Percentiles rank a stretch among this genome's conserved stretches.
Evolutionary conservation across 768 basidiomycete species (phyloP).

Genomic region (Tricholoma furcatifolium): DNA sequence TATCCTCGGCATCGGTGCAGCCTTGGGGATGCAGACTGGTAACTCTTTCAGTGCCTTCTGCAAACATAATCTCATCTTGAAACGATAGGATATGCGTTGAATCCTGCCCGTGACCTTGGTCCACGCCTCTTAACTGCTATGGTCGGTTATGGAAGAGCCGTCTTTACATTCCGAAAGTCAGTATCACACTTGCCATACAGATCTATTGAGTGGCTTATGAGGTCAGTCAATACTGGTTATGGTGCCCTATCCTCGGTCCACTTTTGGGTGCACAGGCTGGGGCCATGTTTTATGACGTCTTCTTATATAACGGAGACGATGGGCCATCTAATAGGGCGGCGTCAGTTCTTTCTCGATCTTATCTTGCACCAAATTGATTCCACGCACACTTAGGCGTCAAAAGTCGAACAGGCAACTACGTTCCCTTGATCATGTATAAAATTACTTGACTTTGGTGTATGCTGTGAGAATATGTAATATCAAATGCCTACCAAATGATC

Average conservation of each 20-base stretch:
- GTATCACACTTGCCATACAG: constrained; percentile 20
- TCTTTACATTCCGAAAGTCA: constrained; percentile 42
- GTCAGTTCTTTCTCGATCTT: constrained; percentile 28
- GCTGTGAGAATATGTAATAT: no score
- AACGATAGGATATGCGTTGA: constrained; percentile 31
- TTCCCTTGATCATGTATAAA: neutral
- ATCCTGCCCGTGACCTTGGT: constrained; percentile 46
- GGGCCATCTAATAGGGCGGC: constrained; percentile 47
- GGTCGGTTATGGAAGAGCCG: constrained; percentile 61
- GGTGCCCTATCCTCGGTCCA: constrained; percentile 63
- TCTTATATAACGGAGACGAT: constrained; percentile 59
- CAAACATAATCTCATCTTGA: neutral
- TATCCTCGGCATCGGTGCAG: constrained; percentile 55
- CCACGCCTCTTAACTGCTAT: constrained; percentile 70
- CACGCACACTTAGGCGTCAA: neutral
- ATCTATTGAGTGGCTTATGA: constrained; percentile 8
- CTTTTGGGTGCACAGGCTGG: constrained; percentile 59
- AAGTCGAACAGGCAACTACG: neutral
- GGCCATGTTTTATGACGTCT: constrained; percentile 55
- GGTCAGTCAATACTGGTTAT: constrained; percentile 68
- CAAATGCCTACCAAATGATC: no score
- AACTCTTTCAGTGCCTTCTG: neutral
- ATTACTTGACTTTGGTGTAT: no score
- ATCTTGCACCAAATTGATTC: neutral
- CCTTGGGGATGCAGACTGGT: constrained; percentile 66